Evolutionary conservation across 768 basidiomycete species (phyloP), one percentile per base, ranked within the genome.

Genomic region (Kwoniella pini): DNA sequence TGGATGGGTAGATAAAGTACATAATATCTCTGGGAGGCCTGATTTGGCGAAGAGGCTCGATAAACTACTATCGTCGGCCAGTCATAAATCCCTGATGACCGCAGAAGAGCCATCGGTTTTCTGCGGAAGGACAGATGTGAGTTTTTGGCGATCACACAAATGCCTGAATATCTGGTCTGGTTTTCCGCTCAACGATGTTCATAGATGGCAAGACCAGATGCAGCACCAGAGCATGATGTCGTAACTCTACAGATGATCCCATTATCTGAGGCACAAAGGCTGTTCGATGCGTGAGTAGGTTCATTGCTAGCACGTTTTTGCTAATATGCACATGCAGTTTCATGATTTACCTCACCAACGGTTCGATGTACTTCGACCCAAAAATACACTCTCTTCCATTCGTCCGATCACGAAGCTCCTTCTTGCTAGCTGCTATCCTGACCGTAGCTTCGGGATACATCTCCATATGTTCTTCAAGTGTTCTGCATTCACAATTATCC

Each of bases 361-460:
- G 60, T 11, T 62, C 60, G 21, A 55, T 56, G 48, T 51, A 62
- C 22, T 43, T 62, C 31, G 60, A 62, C 19, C 60, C 53, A 11
- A 54, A 54, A 21, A 31, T 62, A 10, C 60, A 62, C 24, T 56
- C 60, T 4, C 54, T 62, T 2, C 26, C 39, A 3, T 51, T 56
- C 27, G 43, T 62, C 53, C 30, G 60, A 33, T 21, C 46, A 6
- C 45, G 54, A 9, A 62, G 60, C 24, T 62, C 60, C 2, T 62
- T 62, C 40, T 48, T 62, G 2, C 24, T 62, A 17, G 54, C 54
- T 22, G 54, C 54, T 22, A 56, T 62, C 30, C 39, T 62, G 1
- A 45, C 54, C 1, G 48, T 44, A 19, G 53, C 60, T 7, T 49
- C 44, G 38, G 54, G 52, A 4, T 62, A 56, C 49, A 56, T 21